Evolutionary conservation across 192 early-diverging fungal genomes (phyloP), one percentile per base, ranked within the genome.

Genomic region (Linnemannia hyalina): DNA sequence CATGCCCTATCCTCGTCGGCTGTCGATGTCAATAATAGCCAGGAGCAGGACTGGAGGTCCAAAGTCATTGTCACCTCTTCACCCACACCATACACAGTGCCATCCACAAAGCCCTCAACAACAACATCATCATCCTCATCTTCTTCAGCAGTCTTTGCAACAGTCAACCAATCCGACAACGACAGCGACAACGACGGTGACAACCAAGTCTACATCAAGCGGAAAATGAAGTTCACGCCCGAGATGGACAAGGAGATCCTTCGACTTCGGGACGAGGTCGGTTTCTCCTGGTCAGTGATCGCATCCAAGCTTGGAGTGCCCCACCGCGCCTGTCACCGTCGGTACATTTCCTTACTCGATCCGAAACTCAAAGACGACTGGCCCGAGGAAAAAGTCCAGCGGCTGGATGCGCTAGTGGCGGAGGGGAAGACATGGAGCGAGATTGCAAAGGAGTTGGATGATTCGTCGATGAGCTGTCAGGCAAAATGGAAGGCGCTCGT

Each of bases 281-380:
- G 72, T 16, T 13, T 40, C n/a, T 74, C 84, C 38, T 86, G 84
- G 84, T 10, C 74, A 1, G 57, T 38, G 35, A 86, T 86, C 29
- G 84, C 75, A 68, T 74, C 84, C 11, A 60, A 44, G 11, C 65
- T 86, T 7, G 79, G 70, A 3, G 11, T 80, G 23, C 79, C 84
- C 0, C 68, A 72, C 42, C 78, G 84, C 0, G 74, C 71, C 35
- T 86, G 84, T 65, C 75, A 86, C 52, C 84, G 84, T n/a, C 78
- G 84, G 41, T 86, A 42, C n/a, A 42, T 42, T 10, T 26, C 63
- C 0, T 3, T 68, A 0, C 71, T 86, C 1, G 75, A 86, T 65
- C 79, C 84, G 3, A 10, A 23, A 4, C 63, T 86, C 18, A 13
- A 81, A 1, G 42, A 72, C 0, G 29, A 23, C 6, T 85, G 84